Conservation (phyloP, 805 yeast genomes). For the Saccharomycopsis olivae region DNA sequence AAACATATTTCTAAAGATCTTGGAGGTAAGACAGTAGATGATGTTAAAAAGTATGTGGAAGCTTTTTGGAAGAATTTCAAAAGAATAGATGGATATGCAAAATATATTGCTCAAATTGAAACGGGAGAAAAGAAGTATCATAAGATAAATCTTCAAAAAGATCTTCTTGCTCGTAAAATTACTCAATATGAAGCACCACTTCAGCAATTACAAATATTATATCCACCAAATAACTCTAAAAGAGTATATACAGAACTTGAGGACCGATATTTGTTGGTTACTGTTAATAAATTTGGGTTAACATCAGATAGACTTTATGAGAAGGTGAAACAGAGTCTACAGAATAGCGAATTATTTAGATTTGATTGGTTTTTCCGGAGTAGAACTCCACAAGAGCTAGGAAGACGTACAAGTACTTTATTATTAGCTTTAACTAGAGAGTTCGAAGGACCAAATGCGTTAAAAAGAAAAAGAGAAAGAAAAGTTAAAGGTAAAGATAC, state of each 20-base stretch:
- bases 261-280: conserved; percentile 54
- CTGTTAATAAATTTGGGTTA: conserved; percentile 57
- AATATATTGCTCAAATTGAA: conserved; percentile 62
- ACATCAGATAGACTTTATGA: conserved; percentile 50
- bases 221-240: conserved; percentile 78
- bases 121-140: conserved; percentile 59
- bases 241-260: conserved; percentile 59
- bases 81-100: conserved; percentile 60
- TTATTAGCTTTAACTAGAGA: conserved; percentile 62
- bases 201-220: conserved; percentile 52
- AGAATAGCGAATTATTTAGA: conserved; percentile 46
- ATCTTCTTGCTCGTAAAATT: conserved; percentile 42
- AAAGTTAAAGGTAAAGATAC: conserved; percentile 4
- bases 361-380: conserved; percentile 70
- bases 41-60: conserved; percentile 46
- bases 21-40: conserved; percentile 46
- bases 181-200: conserved; percentile 47
- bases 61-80: conserved; percentile 54
- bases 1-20: conserved; percentile 42
- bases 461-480: conserved; percentile 34
- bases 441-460: conserved; percentile 48
- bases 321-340: conserved; percentile 53
- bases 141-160: conserved; percentile 44
- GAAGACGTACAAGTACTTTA: conserved; percentile 59
- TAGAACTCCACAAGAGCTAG: conserved; percentile 60